Evolutionary conservation across 2,329 filamentous ascomycete species (phyloP).

Genomic region (Pyrenophora graminea): DNA sequence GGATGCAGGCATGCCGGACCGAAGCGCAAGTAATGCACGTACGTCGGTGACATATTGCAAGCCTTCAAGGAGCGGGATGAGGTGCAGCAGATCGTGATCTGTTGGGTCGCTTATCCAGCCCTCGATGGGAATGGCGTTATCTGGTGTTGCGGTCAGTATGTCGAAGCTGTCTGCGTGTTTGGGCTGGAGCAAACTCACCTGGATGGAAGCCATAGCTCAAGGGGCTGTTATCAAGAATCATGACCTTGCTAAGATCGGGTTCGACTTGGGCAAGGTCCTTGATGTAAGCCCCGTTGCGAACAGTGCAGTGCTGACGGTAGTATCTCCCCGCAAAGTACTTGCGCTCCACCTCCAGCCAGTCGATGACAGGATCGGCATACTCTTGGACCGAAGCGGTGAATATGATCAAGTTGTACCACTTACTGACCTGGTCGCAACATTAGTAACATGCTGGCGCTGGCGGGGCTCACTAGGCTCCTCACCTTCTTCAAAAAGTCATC

Average conservation of each 20-base stretch:
- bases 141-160: constrained; percentile 54
- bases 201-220: constrained; percentile 98
- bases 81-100: constrained; percentile 89
- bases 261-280: constrained; percentile 96
- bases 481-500: constrained; percentile 92
- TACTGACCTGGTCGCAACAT: constrained; percentile 67
- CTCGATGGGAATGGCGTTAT: constrained; percentile 98
- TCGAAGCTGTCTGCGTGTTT: constrained; percentile 1
- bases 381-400: constrained; percentile 98
- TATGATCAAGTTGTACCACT: constrained; percentile 97
- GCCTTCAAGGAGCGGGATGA: constrained; percentile 90
- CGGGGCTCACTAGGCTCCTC: constrained; percentile 32
- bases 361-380: constrained; percentile 97
- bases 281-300: constrained; percentile 93
- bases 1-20: constrained; percentile 71
- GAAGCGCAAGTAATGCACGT: constrained; percentile 81
- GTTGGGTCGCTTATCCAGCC: constrained; percentile 99
- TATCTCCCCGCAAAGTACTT: constrained; percentile 95
- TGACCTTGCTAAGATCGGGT: constrained; percentile 94
- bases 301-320: constrained; percentile 97
- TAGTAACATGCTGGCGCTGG: constrained; percentile 16
- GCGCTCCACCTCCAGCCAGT: constrained; percentile 95
- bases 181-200: constrained; percentile 61
- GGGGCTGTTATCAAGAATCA: constrained; percentile 98
- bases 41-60: constrained; percentile 97